Evolutionary conservation across 176 grass and related monocot genomes (phyloP).

Genomic region (Oryza meridionalis): DNA sequence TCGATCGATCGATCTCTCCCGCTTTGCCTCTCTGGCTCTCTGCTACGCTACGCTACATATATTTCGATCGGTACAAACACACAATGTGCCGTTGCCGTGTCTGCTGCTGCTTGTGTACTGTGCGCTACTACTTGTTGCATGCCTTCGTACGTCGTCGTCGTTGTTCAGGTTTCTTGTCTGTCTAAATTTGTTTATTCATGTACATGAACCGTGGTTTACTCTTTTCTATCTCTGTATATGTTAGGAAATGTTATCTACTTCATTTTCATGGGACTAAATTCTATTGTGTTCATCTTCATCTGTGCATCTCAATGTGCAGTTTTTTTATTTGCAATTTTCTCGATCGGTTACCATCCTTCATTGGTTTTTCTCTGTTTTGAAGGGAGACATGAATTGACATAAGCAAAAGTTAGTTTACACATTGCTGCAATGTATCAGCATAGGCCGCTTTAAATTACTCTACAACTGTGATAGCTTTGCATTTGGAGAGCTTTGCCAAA

Average conservation of each 20-base stretch:
- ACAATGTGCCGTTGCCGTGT: background rate
- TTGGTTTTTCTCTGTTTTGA: background rate
- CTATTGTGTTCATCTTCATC: background rate
- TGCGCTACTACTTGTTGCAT: background rate
- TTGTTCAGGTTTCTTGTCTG: conserved; percentile 6
- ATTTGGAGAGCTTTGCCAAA: background rate
- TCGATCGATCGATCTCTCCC: conserved; percentile 11
- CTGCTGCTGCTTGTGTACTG: conserved; percentile 1
- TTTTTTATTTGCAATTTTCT: background rate
- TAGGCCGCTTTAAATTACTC: background rate
- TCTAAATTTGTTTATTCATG: conserved; percentile 18
- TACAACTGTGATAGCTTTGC: background rate
- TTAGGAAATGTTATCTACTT: conserved; percentile 25
- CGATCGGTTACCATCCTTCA: background rate
- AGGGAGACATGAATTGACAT: background rate
- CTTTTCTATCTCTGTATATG: conserved; percentile 26
- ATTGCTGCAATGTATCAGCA: background rate
- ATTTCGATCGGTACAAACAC: background rate
- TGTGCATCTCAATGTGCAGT: background rate
- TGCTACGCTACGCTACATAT: background rate
- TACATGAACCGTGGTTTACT: background rate
- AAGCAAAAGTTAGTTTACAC: background rate
- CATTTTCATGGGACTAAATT: background rate
- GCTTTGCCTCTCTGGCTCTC: background rate
- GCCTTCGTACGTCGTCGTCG: background rate